Conservation (phyloP, 805 yeast species). For the Zygosaccharomyces siamensis region DNA sequence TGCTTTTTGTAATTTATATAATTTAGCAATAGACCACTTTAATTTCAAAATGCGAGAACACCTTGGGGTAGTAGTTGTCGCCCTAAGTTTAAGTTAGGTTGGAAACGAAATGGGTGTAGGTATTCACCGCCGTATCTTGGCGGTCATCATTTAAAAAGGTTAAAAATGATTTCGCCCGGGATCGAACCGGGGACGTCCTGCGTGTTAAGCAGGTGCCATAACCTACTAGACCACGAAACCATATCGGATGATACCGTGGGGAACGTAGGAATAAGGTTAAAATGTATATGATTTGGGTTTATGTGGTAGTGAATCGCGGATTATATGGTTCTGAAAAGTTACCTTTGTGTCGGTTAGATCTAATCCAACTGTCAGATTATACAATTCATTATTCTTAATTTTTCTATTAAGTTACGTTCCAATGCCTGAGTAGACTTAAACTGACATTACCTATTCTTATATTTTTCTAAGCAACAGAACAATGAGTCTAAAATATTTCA, state of each 20-base stretch:
- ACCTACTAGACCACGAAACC: conserved; percentile 99
- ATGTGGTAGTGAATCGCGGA: no score
- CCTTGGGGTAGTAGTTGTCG: not conserved
- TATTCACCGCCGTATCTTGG: no score
- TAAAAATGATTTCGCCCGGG: conserved; percentile 95
- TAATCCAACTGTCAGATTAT: no score
- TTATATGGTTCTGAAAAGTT: no score
- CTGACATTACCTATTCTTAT: no score
- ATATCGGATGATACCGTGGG: conserved; percentile 8
- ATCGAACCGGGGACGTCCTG: conserved; percentile 99
- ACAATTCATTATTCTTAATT: not conserved
- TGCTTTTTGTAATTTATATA: conserved; percentile 7
- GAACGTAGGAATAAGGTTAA: no score
- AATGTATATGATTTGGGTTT: no score
- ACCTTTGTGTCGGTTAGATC: no score
- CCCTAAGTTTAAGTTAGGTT: not conserved
- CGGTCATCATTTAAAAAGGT: no score
- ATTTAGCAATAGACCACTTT: conserved; percentile 4
- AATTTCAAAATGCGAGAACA: not conserved
- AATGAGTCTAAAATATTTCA: no score
- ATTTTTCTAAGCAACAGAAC: no score
- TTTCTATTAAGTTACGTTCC: not conserved
- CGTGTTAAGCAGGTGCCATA: conserved; percentile 99
- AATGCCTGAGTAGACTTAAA: no score
- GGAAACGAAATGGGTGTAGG: conserved; percentile 23